These are phyloP conservation scores for Penicillium rolfsii DNA, from an alignment of 2,329 filamentous ascomycete species.

Conservation along the genomic window DNA sequence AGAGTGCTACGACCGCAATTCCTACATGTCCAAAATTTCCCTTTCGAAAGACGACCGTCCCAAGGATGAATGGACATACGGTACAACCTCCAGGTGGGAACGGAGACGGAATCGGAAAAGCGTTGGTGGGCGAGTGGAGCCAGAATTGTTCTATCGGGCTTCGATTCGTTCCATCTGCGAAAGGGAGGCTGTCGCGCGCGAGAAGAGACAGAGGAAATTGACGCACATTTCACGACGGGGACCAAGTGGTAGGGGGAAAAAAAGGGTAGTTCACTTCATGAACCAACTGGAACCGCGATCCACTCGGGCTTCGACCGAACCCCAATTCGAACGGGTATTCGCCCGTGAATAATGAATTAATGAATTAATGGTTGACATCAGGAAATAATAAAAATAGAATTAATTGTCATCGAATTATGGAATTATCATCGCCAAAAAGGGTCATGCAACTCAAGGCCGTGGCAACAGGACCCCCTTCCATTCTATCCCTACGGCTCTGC, in stretches of 20 bases:
- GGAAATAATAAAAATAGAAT: neutral
- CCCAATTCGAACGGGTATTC: constrained; percentile 5
- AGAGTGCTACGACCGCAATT: neutral
- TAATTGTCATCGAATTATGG: neutral
- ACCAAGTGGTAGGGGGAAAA: neutral
- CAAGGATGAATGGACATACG: neutral
- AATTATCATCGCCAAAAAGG: neutral
- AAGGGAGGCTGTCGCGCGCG: constrained; percentile 19
- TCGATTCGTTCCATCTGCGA: constrained; percentile 19
- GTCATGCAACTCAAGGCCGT: constrained; percentile 22
- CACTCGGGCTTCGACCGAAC: constrained; percentile 23
- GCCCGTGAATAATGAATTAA: constrained; percentile 1
- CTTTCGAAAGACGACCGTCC: neutral
- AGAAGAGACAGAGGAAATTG: neutral
- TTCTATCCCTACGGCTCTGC: constrained; percentile 16
- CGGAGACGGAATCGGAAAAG: constrained; percentile 15
- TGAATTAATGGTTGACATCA: neutral
- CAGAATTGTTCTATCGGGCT: constrained; percentile 23
- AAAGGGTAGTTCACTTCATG: neutral
- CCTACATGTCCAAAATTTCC: no score
- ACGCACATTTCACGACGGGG: no score
- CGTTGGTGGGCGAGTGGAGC: constrained; percentile 18
- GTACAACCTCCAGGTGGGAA: neutral
- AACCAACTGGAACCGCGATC: neutral
- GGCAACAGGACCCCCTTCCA: constrained; percentile 19